Evolutionary conservation across 208 protist species (phyloP).

Genomic region (Leishmania aethiopica): DNA sequence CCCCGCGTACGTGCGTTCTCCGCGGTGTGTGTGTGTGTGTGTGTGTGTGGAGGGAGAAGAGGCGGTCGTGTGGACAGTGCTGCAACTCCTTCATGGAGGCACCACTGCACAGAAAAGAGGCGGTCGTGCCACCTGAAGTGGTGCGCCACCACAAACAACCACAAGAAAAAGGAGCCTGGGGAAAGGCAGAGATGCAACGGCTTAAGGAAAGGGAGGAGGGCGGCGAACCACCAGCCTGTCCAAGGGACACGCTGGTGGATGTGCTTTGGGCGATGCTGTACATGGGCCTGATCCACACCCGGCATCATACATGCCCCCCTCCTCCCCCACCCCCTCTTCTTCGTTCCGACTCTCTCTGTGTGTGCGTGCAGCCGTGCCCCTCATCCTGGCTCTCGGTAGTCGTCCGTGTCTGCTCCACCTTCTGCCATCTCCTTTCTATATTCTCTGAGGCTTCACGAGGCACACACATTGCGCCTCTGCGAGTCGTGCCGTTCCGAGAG

Average conservation of each 20-base stretch:
- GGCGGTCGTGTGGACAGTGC: not conserved
- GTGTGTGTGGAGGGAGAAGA: not conserved
- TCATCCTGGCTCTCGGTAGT: not conserved
- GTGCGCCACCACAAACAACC: not conserved
- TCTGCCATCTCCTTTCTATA: not conserved
- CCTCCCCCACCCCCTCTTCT: not conserved
- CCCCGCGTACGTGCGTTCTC: not conserved
- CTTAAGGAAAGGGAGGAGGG: not conserved
- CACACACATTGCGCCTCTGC: not conserved
- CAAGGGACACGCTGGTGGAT: not conserved
- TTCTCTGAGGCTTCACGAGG: not conserved
- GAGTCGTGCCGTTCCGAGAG: not conserved
- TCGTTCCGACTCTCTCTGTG: not conserved
- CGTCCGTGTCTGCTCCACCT: not conserved
- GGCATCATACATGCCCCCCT: not conserved
- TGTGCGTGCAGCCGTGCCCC: not conserved
- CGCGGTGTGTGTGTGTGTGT: not conserved
- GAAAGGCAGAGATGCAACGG: not conserved
- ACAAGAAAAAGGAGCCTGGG: not conserved
- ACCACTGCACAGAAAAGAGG: not conserved
- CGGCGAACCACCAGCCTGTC: not conserved
- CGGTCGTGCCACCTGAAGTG: not conserved
- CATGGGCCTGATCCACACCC: not conserved
- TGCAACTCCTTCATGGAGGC: not conserved
- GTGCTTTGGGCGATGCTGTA: not conserved